Evolutionary conservation across 306 rosid genomes (phyloP).

Genomic region (Cicer judaicum): DNA sequence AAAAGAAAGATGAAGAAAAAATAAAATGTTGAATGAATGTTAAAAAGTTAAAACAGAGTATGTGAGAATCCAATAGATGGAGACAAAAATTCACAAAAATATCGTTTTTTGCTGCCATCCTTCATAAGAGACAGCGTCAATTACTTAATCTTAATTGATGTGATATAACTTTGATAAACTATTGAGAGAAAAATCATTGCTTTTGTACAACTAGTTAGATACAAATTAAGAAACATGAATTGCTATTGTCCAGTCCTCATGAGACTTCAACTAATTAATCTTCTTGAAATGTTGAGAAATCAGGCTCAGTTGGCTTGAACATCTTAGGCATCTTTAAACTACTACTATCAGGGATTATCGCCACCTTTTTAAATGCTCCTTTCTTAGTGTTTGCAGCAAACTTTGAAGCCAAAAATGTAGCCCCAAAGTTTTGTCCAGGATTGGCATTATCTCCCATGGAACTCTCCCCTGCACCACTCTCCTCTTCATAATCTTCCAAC

Average conservation of each 20-base stretch:
- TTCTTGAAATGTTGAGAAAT: constrained; percentile 61
- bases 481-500: constrained; percentile 39
- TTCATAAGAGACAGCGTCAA: no score
- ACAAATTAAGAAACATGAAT: constrained; percentile 6
- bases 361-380: constrained; percentile 50
- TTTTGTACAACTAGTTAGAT: constrained; percentile 1
- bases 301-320: constrained; percentile 89
- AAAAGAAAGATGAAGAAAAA: no score
- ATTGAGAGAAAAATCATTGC: background rate
- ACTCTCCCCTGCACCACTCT: constrained; percentile 14
- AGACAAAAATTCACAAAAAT: no score
- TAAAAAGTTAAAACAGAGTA: no score
- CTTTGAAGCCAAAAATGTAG: constrained; percentile 72
- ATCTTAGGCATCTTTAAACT: constrained; percentile 84
- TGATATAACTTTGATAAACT: constrained; percentile 6
- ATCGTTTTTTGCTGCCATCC: no score
- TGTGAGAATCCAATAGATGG: no score
- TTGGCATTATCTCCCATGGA: background rate
- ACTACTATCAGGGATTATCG: constrained; percentile 49
- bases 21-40: no score
- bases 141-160: background rate
- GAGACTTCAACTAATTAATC: constrained; percentile 37
- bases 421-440: constrained; percentile 45
- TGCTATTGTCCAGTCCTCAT: background rate
- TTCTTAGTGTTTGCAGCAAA: constrained; percentile 76